Evolutionary conservation across 2,329 filamentous ascomycete species (phyloP).

Genomic region (Pyrenophora seminiperda): DNA sequence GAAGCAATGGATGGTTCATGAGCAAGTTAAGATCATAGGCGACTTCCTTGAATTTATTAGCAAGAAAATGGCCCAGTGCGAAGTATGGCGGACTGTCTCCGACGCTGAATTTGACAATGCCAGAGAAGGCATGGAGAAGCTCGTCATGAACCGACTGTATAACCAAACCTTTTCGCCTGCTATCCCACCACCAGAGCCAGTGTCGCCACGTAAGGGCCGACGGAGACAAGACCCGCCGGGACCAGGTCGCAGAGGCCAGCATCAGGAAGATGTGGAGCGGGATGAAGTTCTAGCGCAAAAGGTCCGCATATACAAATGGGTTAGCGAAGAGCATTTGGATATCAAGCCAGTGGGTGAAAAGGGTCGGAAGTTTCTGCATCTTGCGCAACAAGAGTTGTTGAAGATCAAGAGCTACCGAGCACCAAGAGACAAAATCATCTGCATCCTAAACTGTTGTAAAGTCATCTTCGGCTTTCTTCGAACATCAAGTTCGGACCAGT

Average conservation of each 20-base stretch:
- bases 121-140: constrained; percentile 97
- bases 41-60: constrained; percentile 96
- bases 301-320: constrained; percentile 95
- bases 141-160: constrained; percentile 98
- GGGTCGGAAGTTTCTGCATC: constrained; percentile 81
- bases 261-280: constrained; percentile 96
- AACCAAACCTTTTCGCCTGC: constrained; percentile 94
- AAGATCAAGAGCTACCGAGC: constrained; percentile 98
- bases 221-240: constrained; percentile 65
- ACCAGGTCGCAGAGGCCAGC: constrained; percentile 87
- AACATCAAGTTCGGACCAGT: constrained; percentile 90
- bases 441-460: constrained; percentile 97
- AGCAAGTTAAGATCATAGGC: constrained; percentile 98
- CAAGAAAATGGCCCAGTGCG: constrained; percentile 97
- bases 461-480: constrained; percentile 96
- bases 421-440: constrained; percentile 98
- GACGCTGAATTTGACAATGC: constrained; percentile 99
- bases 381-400: constrained; percentile 91
- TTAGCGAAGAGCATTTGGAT: constrained; percentile 89
- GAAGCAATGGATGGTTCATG: constrained; percentile 99
- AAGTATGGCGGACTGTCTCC: constrained; percentile 94
- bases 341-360: constrained; percentile 84
- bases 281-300: constrained; percentile 97
- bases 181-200: constrained; percentile 79
- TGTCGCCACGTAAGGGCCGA: constrained; percentile 71